These are phyloP conservation scores for Amylostereum chailletii DNA, from an alignment of 1,284 basidiomycete species.

Conservation along the genomic window DNA sequence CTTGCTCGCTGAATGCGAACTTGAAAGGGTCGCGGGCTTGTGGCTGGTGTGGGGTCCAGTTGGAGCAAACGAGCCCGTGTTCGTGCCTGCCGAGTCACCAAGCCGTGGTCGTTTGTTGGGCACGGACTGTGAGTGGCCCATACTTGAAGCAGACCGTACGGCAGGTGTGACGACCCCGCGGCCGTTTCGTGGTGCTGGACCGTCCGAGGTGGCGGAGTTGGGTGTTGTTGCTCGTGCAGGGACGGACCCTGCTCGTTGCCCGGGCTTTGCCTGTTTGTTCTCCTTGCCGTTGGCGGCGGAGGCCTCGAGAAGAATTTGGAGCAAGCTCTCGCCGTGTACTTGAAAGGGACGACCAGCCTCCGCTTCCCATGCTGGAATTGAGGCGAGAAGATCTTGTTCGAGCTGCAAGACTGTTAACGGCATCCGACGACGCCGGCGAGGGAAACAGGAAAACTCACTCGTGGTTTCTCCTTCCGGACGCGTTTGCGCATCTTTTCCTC, in stretches of 20 bases:
- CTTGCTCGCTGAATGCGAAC: conserved; percentile 36
- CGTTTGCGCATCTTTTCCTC: conserved; percentile 98
- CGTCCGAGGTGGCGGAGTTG: conserved; percentile 25
- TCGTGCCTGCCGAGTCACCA: conserved; percentile 24
- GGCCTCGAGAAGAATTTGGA: conserved; percentile 64
- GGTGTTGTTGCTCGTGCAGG: conserved; percentile 56
- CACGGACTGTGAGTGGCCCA: conserved; percentile 27
- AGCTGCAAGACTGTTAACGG: conserved; percentile 39
- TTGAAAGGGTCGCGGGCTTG: conserved; percentile 5
- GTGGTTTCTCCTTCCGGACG: conserved; percentile 90
- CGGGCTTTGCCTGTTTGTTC: conserved; percentile 43
- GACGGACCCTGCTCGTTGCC: conserved; percentile 37
- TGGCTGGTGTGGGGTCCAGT: conserved; percentile 10
- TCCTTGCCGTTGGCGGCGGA: conserved; percentile 70
- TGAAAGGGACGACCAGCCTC: conserved; percentile 72
- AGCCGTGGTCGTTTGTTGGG: conserved; percentile 54
- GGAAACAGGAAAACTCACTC: conserved; percentile 40
- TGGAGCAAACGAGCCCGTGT: conserved; percentile 12
- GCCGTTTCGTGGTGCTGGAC: conserved; percentile 18
- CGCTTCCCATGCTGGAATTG: conserved; percentile 86
- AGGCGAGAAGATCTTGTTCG: conserved; percentile 76
- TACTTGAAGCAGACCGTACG: conserved; percentile 41
- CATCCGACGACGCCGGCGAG: background rate
- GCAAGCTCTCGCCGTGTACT: conserved; percentile 78
- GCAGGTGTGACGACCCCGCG: conserved; percentile 48